These are phyloP conservation scores for Globisporangium orthogonon DNA, from an alignment of 352 stramenopile species.

Conservation along the genomic window DNA sequence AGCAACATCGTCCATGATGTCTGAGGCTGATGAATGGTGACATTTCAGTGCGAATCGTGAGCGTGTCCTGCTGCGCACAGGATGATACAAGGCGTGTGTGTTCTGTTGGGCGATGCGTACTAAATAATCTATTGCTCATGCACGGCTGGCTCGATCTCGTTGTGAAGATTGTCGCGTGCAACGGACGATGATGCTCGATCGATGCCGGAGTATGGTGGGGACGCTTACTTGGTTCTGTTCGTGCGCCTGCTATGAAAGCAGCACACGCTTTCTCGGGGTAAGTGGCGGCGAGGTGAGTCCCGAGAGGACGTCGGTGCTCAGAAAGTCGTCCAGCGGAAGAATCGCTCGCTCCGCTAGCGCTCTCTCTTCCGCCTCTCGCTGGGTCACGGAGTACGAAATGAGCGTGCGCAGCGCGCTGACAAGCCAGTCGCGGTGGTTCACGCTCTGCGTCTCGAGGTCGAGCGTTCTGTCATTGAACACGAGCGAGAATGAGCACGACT, in stretches of 20 bases:
- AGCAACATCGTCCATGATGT: conserved; percentile 21
- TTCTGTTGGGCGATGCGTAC: background rate
- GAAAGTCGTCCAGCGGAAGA: conserved; percentile 29
- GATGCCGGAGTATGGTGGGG: no score
- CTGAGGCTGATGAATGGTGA: conserved; percentile 3
- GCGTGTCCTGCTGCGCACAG: no score
- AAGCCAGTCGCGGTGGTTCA: conserved; percentile 77
- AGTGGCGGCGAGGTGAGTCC: conserved; percentile 1
- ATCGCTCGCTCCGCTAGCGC: conserved; percentile 60
- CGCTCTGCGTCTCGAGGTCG: conserved; percentile 72
- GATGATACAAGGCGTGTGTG: no score
- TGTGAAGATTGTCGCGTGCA: background rate
- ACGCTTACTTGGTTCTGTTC: background rate
- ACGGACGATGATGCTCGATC: no score
- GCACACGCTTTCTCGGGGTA: background rate
- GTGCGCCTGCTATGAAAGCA: background rate
- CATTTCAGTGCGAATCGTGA: background rate
- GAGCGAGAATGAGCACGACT: conserved; percentile 63
- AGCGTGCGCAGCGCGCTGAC: conserved; percentile 71
- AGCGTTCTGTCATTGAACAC: conserved; percentile 72
- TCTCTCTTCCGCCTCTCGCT: conserved; percentile 68
- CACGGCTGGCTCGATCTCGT: background rate
- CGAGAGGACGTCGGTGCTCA: background rate
- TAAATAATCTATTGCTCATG: background rate
- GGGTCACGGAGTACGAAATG: conserved; percentile 60